Evolutionary conservation across 2,329 filamentous ascomycete species (phyloP).

Genomic region (Diaporthe batatas): DNA sequence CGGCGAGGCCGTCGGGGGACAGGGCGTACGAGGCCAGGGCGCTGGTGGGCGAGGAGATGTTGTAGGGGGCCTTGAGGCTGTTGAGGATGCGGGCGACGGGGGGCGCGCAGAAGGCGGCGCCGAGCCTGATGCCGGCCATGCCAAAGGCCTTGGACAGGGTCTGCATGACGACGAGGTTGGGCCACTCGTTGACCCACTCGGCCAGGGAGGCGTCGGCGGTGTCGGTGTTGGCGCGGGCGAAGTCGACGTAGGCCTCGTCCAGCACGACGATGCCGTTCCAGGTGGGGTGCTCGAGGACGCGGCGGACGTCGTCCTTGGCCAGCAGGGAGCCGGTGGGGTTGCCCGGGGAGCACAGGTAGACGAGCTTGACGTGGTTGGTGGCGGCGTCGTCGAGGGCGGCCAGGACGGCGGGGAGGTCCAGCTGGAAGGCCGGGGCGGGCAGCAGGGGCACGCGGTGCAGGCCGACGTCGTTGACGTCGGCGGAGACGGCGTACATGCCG

Average conservation of each 20-base stretch:
- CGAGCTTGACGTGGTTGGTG: slow-evolving; percentile 80
- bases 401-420: slow-evolving; percentile 79
- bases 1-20: slow-evolving; percentile 72
- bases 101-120: slow-evolving; percentile 83
- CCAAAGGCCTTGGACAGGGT: slow-evolving; percentile 98
- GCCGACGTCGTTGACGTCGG: slow-evolving; percentile 91
- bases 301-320: slow-evolving; percentile 78
- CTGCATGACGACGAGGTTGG: slow-evolving; percentile 97
- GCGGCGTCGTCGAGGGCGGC: slow-evolving; percentile 66
- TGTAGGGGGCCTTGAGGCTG: slow-evolving; percentile 95
- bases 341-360: slow-evolving; percentile 93
- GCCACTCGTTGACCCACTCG: slow-evolving; percentile 92
- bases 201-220: slow-evolving; percentile 76
- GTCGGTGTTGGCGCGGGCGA: slow-evolving; percentile 64
- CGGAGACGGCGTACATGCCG: slow-evolving; percentile 97
- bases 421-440: slow-evolving; percentile 76
- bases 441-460: slow-evolving; percentile 89
- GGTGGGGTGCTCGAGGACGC: slow-evolving; percentile 84
- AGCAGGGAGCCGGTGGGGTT: slow-evolving; percentile 91
- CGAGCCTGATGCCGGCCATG: slow-evolving; percentile 91
- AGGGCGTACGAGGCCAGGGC: slow-evolving; percentile 83
- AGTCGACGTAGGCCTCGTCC: slow-evolving; percentile 97
- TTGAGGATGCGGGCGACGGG: slow-evolving; percentile 86
- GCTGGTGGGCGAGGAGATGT: slow-evolving; percentile 89
- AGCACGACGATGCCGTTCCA: slow-evolving; percentile 97